These are phyloP conservation scores for Aegle marmelos DNA, from an alignment of 345 rosid genomes.

Conservation along the genomic window DNA sequence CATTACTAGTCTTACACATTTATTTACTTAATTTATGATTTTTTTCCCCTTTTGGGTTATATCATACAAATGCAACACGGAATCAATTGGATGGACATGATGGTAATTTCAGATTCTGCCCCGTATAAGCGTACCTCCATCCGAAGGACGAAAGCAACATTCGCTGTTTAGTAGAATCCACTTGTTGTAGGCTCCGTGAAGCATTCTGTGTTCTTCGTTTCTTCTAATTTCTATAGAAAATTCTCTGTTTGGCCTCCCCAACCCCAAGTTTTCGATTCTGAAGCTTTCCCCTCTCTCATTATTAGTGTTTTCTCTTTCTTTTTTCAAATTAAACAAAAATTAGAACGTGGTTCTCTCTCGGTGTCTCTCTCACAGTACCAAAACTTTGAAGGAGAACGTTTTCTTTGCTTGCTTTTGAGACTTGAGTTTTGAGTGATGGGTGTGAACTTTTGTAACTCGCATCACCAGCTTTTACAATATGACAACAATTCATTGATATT, in stretches of 20 bases:
- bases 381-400: neutral
- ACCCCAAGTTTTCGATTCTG: neutral
- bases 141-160: slow-evolving; percentile 4
- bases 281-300: neutral
- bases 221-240: neutral
- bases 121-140: too few relatives aligned
- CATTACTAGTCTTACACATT: too few relatives aligned
- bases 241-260: slow-evolving; percentile 10
- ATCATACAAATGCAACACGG: neutral
- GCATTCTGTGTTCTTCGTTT: neutral
- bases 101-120: neutral
- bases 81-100: neutral
- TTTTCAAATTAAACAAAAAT: too few relatives aligned
- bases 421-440: neutral
- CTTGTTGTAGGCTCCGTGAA: slow-evolving; percentile 20
- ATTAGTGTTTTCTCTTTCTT: too few relatives aligned
- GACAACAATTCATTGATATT: neutral
- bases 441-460: neutral
- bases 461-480: neutral
- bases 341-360: neutral
- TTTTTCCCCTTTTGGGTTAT: too few relatives aligned
- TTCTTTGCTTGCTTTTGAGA: neutral
- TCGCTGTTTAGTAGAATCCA: neutral
- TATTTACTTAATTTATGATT: too few relatives aligned
- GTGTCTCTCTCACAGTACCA: neutral